Percentiles rank a stretch among this genome's conserved stretches.
Conservation (phyloP, 2,329 filamentous ascomycete genomes). For the Cryphonectria japonica region DNA sequence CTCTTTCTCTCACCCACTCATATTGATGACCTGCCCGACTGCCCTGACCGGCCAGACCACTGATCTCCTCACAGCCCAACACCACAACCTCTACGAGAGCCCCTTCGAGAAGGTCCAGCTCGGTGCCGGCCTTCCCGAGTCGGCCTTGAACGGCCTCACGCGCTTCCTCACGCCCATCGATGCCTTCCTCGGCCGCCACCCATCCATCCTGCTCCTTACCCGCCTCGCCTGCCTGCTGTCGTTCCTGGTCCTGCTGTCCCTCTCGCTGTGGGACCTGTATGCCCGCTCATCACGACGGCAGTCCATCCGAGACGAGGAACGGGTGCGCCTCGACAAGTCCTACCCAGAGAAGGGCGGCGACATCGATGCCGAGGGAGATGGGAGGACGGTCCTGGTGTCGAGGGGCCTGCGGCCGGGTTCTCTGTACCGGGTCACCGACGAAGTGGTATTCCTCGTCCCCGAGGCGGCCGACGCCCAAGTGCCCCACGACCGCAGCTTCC, state of each 20-base stretch:
- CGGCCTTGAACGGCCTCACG: not conserved
- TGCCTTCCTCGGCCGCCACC: not conserved
- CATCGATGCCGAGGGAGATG: not conserved
- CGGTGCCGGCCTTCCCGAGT: not conserved
- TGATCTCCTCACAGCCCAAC: not conserved
- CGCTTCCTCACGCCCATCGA: not conserved
- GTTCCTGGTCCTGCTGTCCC: not conserved
- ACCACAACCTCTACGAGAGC: not conserved
- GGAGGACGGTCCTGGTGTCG: not conserved
- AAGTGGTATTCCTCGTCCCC: constrained; percentile 6
- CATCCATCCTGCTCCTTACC: not conserved
- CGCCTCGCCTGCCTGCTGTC: constrained; percentile 7
- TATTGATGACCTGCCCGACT: no score
- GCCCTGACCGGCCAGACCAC: not conserved
- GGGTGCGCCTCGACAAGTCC: no score
- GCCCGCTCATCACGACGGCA: not conserved
- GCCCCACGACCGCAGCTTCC: not conserved
- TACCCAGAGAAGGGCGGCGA: not conserved
- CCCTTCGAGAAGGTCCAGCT: constrained; percentile 3
- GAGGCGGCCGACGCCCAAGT: not conserved
- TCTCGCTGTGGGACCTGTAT: not conserved
- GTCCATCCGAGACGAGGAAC: not conserved
- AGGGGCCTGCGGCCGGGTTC: constrained; percentile 4
- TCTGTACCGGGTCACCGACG: not conserved
- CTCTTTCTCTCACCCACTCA: no score